phyloP scores from a whole-genome alignment of 2,329 filamentous ascomycete species.

The Epichloe sibirici region DNA sequence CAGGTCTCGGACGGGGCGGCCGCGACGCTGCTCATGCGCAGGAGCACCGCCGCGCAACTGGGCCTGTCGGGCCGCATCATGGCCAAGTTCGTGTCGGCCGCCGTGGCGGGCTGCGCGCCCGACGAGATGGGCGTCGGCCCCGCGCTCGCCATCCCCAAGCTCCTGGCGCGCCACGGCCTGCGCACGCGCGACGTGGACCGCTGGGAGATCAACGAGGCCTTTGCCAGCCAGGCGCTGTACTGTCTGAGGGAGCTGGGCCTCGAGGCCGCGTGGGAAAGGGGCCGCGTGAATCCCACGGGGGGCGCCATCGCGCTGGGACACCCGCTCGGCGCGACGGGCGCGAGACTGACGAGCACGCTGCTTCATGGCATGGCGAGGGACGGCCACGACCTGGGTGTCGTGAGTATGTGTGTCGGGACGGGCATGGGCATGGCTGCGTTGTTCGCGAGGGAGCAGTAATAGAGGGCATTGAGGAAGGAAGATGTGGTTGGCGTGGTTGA shows the following conservation, averaged over 20 bases:
- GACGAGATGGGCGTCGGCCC: slow-evolving; percentile 94
- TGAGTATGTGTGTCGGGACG: slow-evolving; percentile 83
- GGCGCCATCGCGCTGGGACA: slow-evolving; percentile 92
- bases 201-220: slow-evolving; percentile 91
- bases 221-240: slow-evolving; percentile 55
- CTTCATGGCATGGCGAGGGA: slow-evolving; percentile 53
- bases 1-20: slow-evolving; percentile 86
- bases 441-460: slow-evolving; percentile 43
- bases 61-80: slow-evolving; percentile 60
- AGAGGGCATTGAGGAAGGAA: background rate
- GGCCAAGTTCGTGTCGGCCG: slow-evolving; percentile 69
- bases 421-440: slow-evolving; percentile 66
- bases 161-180: slow-evolving; percentile 59
- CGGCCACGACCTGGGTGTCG: slow-evolving; percentile 66
- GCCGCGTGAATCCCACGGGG: slow-evolving; percentile 84
- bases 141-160: slow-evolving; percentile 71
- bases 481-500: too few relatives aligned
- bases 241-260: slow-evolving; percentile 60
- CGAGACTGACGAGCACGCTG: slow-evolving; percentile 65
- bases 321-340: slow-evolving; percentile 79
- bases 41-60: slow-evolving; percentile 63
- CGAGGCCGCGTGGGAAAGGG: slow-evolving; percentile 46
- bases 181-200: slow-evolving; percentile 52
- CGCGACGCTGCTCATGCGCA: slow-evolving; percentile 70
- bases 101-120: slow-evolving; percentile 65